Base-by-base conservation (phyloP, 108 stramenopile genomes). In the Fragilaria radians region DNA sequence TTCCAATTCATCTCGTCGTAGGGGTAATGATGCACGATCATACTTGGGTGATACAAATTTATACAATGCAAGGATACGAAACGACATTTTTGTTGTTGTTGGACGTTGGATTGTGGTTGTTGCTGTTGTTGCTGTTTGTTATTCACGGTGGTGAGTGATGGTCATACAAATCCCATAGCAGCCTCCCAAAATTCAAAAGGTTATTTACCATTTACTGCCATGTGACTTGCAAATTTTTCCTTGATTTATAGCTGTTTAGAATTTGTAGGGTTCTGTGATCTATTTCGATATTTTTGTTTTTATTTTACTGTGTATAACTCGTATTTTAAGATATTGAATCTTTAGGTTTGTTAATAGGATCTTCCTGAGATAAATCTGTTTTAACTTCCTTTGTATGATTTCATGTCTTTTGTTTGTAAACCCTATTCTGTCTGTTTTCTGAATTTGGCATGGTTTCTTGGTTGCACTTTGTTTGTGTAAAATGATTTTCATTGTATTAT, bases 31-130 rank as follows among this genome's bases (percentile, higher is more conserved):
- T 14, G 45, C 14, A 18, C 31, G 46, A 26, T 22, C 26, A 46
- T 17, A 50, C 28, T 23, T 52, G 29, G 58, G 55, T n/a, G 65
- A 33, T 1, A 76, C 67, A 48, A 82, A 82, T 23, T 76, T 78
- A 62, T 82, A 82, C 46, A 82, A 32, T 1, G 81, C 81, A 50
- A 82, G 54, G 7, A 82, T 61, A 9, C 71, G 62, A 62, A 65
- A 57, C 32, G 14, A 11, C 14, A 14, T 21, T 17, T 51, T 22
- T 14, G 50, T 5, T 24, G 19, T 53, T 27, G 7, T 53, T 24
- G 52, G 21, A 7, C 5, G 19, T 51, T 7, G 5, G 50, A 19
- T 51, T 22, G n/a, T 7, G 19, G 21, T 51, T 51, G 50, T 21
- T 19, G n/a, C 21, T 21, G 22, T 7, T 51, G 5, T 21, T 51